These are phyloP conservation scores for Neurospora sp. DNA, from an alignment of 495 filamentous ascomycete species.

Conservation along the genomic window DNA sequence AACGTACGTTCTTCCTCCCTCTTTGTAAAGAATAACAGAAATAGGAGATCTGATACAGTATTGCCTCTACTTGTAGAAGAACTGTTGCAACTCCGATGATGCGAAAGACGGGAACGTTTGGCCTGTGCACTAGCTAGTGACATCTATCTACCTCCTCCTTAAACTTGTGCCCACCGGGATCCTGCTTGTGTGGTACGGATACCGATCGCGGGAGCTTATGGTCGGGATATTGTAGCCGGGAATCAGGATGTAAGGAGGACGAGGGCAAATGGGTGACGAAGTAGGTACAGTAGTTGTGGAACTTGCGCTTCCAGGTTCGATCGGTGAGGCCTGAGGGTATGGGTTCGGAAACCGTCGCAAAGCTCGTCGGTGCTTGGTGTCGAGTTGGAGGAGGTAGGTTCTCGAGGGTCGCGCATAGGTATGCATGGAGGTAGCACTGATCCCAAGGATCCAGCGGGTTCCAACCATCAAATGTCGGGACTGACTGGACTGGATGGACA, in stretches of 20 bases:
- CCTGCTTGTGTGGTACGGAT: constrained; percentile 61
- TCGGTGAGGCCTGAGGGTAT: neutral
- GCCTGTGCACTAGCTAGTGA: neutral
- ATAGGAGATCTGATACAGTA: neutral
- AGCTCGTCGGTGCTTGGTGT: neutral
- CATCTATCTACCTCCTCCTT: neutral
- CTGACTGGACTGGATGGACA: neutral
- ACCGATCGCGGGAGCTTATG: constrained; percentile 77
- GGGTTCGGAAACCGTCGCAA: neutral
- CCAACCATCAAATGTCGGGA: neutral
- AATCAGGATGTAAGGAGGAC: constrained; percentile 84
- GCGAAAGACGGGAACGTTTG: neutral
- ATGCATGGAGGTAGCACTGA: neutral
- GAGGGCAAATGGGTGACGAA: constrained; percentile 92
- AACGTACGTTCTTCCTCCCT: neutral
- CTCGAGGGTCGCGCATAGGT: neutral
- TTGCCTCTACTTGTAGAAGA: neutral
- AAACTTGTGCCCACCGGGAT: constrained; percentile 15
- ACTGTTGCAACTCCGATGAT: neutral
- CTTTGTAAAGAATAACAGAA: neutral
- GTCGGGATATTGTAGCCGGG: constrained; percentile 45
- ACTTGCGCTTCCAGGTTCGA: neutral
- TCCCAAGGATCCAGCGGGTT: neutral
- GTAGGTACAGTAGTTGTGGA: constrained; percentile 23
- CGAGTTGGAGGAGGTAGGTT: neutral